Conservation (phyloP, 441 rosid species). For the Melastoma candidum region DNA sequence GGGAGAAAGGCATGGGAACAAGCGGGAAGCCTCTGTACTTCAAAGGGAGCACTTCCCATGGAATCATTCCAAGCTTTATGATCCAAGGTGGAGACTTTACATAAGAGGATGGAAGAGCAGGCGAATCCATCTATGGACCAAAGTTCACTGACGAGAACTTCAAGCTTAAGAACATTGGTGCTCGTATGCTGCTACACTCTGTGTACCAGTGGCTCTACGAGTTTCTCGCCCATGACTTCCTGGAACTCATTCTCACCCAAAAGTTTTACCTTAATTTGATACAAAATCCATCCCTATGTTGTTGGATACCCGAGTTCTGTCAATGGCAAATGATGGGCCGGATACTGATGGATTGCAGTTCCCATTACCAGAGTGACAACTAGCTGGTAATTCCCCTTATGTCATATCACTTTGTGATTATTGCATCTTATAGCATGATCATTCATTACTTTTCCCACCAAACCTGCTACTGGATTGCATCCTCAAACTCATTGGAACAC, state of each 20-base stretch:
- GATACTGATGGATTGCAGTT: slow-evolving; percentile 66
- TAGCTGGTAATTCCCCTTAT: slow-evolving; percentile 32
- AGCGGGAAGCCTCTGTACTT: slow-evolving; percentile 42
- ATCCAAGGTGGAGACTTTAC: slow-evolving; percentile 76
- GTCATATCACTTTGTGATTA: too few relatives aligned
- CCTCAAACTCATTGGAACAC: not conserved
- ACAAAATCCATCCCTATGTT: too few relatives aligned
- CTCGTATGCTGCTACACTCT: slow-evolving; percentile 26
- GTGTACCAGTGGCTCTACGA: not conserved
- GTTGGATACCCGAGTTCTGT: slow-evolving; percentile 31
- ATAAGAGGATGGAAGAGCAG: slow-evolving; percentile 56
- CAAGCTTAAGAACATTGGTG: slow-evolving; percentile 48
- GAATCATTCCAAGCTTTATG: slow-evolving; percentile 68
- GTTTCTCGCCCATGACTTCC: too few relatives aligned
- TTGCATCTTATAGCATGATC: too few relatives aligned
- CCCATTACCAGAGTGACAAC: slow-evolving; percentile 51
- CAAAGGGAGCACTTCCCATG: slow-evolving; percentile 53
- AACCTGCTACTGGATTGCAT: too few relatives aligned
- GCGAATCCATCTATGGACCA: slow-evolving; percentile 58
- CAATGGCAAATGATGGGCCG: slow-evolving; percentile 67
- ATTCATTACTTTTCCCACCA: too few relatives aligned
- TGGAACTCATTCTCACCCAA: too few relatives aligned
- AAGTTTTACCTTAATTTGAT: too few relatives aligned
- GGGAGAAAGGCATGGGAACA: slow-evolving; percentile 65
- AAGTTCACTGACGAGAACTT: slow-evolving; percentile 60